Percentiles rank a stretch among this genome's conserved stretches.
phyloP scores from a whole-genome alignment of 2,329 filamentous ascomycete species.

The Calonectria leucothoes region DNA sequence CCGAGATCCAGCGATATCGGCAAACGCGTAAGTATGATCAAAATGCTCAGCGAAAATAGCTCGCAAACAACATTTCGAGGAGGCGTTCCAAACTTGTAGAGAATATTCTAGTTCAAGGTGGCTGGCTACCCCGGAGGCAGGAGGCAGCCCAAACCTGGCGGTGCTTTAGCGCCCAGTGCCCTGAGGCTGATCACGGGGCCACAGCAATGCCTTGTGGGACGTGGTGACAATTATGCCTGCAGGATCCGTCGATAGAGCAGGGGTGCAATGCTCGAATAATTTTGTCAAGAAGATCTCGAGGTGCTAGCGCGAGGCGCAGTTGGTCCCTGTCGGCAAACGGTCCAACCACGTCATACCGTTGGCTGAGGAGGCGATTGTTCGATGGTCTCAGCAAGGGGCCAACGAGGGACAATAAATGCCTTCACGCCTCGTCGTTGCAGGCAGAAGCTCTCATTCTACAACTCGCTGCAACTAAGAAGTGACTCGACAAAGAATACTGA shows the following conservation, averaged over 20 bases:
- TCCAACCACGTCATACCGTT: constrained; percentile 20
- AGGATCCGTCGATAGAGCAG: not conserved
- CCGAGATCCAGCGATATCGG: not conserved
- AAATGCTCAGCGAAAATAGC: not conserved
- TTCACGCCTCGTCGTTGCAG: not conserved
- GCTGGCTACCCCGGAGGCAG: not conserved
- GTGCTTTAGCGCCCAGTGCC: not conserved
- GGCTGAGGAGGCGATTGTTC: not conserved
- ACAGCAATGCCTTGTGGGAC: not conserved
- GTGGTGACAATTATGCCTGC: not conserved
- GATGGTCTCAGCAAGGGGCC: not conserved
- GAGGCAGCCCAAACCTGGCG: not conserved
- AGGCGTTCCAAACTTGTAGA: not conserved
- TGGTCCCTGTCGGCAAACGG: constrained; percentile 1
- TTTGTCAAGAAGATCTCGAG: not conserved
- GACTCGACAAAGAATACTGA: not conserved
- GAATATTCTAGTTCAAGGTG: not conserved
- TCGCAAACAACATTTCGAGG: not conserved
- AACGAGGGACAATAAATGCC: constrained; percentile 18
- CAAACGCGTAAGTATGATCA: not conserved
- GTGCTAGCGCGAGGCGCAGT: constrained; percentile 14
- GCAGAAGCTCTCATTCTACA: not conserved
- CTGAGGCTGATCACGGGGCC: not conserved
- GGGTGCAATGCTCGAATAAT: not conserved
- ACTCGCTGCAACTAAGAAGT: not conserved